A percentile compares a stretch with the other conserved stretches of the same genome.
Evolutionary conservation across 208 protist genomes (phyloP).

Genomic region (Acanthamoeba lenticulata): DNA sequence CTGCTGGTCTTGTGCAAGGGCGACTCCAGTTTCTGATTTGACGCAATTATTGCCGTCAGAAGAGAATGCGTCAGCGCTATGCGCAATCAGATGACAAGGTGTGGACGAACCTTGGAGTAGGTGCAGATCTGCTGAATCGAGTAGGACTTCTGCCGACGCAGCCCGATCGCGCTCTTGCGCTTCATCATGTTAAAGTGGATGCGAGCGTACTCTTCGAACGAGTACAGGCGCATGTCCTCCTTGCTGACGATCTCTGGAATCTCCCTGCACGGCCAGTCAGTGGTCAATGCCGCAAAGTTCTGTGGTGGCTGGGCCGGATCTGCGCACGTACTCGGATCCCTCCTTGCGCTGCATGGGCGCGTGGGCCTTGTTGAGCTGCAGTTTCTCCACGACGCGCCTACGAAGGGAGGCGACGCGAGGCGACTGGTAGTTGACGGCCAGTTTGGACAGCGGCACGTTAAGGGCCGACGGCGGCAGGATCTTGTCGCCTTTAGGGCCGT

Average conservation of each 20-base stretch:
- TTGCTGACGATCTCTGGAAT: background rate
- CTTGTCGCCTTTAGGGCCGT: background rate
- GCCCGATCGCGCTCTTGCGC: background rate
- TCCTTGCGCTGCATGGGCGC: background rate
- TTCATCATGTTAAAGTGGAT: background rate
- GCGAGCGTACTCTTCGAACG: background rate
- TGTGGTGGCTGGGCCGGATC: too few species aligned
- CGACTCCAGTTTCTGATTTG: background rate
- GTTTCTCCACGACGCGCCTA: background rate
- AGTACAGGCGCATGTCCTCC: background rate
- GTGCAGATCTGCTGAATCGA: background rate
- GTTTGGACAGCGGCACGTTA: background rate
- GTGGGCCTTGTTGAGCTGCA: background rate
- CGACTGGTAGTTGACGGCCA: background rate
- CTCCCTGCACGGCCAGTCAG: background rate
- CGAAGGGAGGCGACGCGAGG: background rate
- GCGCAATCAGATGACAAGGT: background rate
- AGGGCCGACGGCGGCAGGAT: background rate
- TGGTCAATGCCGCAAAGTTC: too few species aligned
- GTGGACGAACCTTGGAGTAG: background rate
- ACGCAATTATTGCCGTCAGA: background rate
- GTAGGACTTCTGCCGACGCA: background rate
- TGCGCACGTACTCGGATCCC: background rate
- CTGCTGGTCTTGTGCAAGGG: background rate
- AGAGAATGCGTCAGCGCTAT: background rate